These are phyloP conservation scores for Monoraphidium neglectum DNA, from an alignment of 139 green algal genomes.

Conservation along the genomic window DNA sequence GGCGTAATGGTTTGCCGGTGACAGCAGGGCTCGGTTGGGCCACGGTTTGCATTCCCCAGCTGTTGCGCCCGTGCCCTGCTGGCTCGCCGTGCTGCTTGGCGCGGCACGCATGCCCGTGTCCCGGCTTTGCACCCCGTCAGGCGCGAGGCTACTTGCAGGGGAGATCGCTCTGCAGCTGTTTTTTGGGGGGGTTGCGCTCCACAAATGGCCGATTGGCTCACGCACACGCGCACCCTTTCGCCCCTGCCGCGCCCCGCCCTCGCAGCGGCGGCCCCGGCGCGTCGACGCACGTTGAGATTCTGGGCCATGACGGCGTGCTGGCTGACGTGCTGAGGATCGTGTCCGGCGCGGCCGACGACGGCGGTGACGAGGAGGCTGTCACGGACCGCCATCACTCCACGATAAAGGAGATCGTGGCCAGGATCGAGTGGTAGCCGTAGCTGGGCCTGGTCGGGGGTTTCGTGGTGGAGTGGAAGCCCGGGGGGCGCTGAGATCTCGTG, in stretches of 20 bases:
- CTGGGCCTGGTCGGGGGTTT: too few species aligned
- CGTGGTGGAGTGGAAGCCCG: too few species aligned
- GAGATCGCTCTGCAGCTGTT: neutral
- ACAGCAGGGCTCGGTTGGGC: too few species aligned
- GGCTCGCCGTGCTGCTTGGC: neutral
- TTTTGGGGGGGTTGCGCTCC: neutral
- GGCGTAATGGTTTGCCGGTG: neutral
- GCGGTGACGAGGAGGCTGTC: too few species aligned
- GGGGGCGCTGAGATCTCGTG: too few species aligned
- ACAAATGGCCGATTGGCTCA: neutral
- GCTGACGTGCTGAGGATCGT: conserved; percentile 61
- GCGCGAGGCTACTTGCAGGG: neutral
- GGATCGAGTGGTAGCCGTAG: too few species aligned
- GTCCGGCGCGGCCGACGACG: conserved; percentile 38
- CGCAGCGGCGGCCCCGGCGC: neutral
- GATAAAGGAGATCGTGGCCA: too few species aligned
- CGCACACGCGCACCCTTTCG: neutral
- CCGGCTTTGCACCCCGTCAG: neutral
- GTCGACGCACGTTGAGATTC: conserved; percentile 63
- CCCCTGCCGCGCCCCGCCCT: neutral
- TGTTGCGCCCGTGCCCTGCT: neutral
- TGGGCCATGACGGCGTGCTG: conserved; percentile 61
- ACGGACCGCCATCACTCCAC: too few species aligned
- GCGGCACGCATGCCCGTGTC: neutral
- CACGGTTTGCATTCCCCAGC: too few species aligned